phyloP scores from a whole-genome alignment of 2,329 filamentous ascomycete species.

The Colletotrichum nymphaeae region DNA sequence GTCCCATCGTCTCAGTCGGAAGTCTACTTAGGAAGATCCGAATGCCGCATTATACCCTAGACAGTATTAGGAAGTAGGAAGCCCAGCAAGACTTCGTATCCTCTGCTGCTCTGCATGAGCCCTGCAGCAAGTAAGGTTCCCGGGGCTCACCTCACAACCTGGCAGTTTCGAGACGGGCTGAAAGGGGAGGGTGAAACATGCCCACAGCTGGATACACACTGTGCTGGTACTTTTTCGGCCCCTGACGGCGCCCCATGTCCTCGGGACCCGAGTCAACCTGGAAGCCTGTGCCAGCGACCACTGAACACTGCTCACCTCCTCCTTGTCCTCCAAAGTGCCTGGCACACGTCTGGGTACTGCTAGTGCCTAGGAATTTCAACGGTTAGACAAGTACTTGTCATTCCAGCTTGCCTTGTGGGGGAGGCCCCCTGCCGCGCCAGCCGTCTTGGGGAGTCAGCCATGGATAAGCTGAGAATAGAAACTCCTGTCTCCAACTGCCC shows the following conservation, averaged over 20 bases:
- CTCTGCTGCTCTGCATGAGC: neutral
- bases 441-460: neutral
- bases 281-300: too few species aligned
- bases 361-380: too few species aligned
- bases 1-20: neutral
- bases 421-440: neutral
- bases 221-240: neutral
- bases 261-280: neutral
- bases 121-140: neutral
- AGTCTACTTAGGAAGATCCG: neutral
- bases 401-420: neutral
- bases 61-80: neutral
- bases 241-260: neutral
- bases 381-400: neutral
- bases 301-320: too few species aligned
- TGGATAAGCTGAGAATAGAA: neutral
- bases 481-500: neutral
- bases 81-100: neutral
- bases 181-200: conserved; percentile 14
- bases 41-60: neutral
- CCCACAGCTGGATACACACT: neutral
- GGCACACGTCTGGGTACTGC: too few species aligned
- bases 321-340: too few species aligned
- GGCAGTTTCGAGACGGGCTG: conserved; percentile 14
- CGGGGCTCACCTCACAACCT: neutral